These are phyloP conservation scores for Cytospora leucostoma DNA, from an alignment of 2,329 filamentous ascomycete species.

Conservation along the genomic window DNA sequence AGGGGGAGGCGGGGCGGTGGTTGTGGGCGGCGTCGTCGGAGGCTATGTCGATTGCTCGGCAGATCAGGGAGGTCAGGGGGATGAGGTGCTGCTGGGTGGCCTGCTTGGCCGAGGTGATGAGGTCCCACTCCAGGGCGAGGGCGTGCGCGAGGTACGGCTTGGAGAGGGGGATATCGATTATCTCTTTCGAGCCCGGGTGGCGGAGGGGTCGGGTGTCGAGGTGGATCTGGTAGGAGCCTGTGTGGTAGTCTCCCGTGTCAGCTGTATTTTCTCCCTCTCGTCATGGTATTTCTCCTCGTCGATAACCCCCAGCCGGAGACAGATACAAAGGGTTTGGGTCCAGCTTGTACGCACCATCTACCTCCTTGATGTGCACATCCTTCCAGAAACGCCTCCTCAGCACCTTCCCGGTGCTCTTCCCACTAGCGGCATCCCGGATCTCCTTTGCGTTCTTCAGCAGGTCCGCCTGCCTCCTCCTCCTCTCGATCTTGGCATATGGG, in stretches of 20 bases:
- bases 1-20: too few species aligned
- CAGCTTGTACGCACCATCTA: slow-evolving; percentile 53
- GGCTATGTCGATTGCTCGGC: slow-evolving; percentile 79
- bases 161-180: slow-evolving; percentile 69
- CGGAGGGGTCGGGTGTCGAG: slow-evolving; percentile 81
- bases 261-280: not conserved
- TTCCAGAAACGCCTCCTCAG: slow-evolving; percentile 84
- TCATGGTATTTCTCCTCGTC: too few species aligned
- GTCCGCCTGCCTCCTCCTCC: slow-evolving; percentile 56
- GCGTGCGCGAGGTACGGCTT: slow-evolving; percentile 83
- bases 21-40: slow-evolving; percentile 58
- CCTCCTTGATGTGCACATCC: slow-evolving; percentile 71
- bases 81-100: slow-evolving; percentile 85
- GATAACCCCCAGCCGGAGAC: too few species aligned
- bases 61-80: slow-evolving; percentile 81
- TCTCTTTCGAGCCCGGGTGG: slow-evolving; percentile 69
- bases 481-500: slow-evolving; percentile 47
- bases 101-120: slow-evolving; percentile 78
- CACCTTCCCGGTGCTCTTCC: slow-evolving; percentile 25
- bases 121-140: slow-evolving; percentile 92
- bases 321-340: too few species aligned
- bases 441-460: slow-evolving; percentile 54
- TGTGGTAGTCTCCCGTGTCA: slow-evolving; percentile 4
- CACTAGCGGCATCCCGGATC: slow-evolving; percentile 39
- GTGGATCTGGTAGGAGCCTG: slow-evolving; percentile 60